Conservation (phyloP, 1,284 basidiomycete species). For the Pyrrhoderma noxium region DNA sequence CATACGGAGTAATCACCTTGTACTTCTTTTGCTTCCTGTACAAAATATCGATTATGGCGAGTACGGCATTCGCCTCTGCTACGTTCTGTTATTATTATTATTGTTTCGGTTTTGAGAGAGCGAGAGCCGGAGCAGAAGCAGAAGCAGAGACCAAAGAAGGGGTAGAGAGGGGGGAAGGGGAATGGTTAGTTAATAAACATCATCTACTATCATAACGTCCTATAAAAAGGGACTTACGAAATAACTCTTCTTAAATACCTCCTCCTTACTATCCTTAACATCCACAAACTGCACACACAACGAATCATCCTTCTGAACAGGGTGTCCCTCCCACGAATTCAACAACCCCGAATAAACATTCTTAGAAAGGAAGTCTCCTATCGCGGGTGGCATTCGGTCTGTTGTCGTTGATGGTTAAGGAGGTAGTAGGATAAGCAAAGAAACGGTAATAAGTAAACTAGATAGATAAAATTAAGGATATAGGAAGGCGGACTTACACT, state of each 20-base stretch:
- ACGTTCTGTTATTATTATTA: slow-evolving; percentile 36
- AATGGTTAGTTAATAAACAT: no score
- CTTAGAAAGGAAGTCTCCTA: slow-evolving; percentile 64
- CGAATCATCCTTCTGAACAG: slow-evolving; percentile 27
- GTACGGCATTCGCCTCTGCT: slow-evolving; percentile 37
- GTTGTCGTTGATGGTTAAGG: neutral
- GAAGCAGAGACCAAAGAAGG: no score
- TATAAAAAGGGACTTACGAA: slow-evolving; percentile 38
- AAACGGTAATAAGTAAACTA: slow-evolving; percentile 2
- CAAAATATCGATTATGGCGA: slow-evolving; percentile 41
- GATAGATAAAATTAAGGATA: slow-evolving; percentile 1
- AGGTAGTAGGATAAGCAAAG: no score
- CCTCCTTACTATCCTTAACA: slow-evolving; percentile 34
- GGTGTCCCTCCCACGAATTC: slow-evolving; percentile 41
- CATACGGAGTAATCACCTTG: slow-evolving; percentile 66
- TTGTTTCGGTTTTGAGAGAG: no score
- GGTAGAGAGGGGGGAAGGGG: no score
- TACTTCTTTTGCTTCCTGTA: slow-evolving; percentile 37
- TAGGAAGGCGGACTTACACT: slow-evolving; percentile 37
- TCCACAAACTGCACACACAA: slow-evolving; percentile 48
- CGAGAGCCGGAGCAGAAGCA: no score
- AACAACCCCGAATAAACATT: slow-evolving; percentile 40
- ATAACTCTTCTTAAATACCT: slow-evolving; percentile 33
- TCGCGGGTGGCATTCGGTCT: slow-evolving; percentile 74
- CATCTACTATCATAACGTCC: no score